Conservation (phyloP, 495 filamentous ascomycete genomes). For the Aspergillus campestris region DNA sequence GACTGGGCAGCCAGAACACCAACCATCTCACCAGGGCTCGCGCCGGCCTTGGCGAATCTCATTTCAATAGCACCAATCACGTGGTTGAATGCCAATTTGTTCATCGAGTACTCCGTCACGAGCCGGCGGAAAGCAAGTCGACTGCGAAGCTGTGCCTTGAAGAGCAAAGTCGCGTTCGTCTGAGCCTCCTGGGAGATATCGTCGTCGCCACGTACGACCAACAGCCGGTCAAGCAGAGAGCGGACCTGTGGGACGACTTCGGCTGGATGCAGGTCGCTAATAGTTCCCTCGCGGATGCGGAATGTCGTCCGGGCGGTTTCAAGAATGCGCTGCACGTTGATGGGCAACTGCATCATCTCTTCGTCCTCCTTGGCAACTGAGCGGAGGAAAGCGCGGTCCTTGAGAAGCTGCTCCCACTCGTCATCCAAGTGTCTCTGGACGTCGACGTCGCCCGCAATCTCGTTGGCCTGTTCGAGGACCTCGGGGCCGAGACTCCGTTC, state of each 20-base stretch:
- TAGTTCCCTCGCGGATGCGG: slow-evolving; percentile 71
- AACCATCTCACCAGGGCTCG: slow-evolving; percentile 95
- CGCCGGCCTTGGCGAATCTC: slow-evolving; percentile 70
- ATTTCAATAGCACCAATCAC: slow-evolving; percentile 86
- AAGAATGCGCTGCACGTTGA: slow-evolving; percentile 86
- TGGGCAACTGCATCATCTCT: slow-evolving; percentile 78
- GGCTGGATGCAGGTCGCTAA: slow-evolving; percentile 84
- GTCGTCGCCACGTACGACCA: slow-evolving; percentile 81
- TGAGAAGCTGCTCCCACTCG: slow-evolving; percentile 72
- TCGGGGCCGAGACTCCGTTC: slow-evolving; percentile 54
- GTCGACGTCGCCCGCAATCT: slow-evolving; percentile 76
- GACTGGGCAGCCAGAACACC: slow-evolving; percentile 96
- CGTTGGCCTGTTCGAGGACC: slow-evolving; percentile 74
- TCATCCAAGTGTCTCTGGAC: slow-evolving; percentile 80
- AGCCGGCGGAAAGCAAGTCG: slow-evolving; percentile 87
- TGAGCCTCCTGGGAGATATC: slow-evolving; percentile 77
- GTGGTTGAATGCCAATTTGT: slow-evolving; percentile 87
- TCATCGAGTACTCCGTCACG: slow-evolving; percentile 72
- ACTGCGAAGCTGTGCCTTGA: slow-evolving; percentile 86
- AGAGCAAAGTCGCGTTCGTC: slow-evolving; percentile 73
- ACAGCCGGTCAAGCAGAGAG: slow-evolving; percentile 62
- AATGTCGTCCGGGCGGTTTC: slow-evolving; percentile 84
- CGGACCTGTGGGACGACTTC: slow-evolving; percentile 80
- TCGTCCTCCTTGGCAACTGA: slow-evolving; percentile 59
- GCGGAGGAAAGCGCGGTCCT: slow-evolving; percentile 70